Conservation (phyloP, 441 rosid genomes). For the Gossypium gossypioides region DNA sequence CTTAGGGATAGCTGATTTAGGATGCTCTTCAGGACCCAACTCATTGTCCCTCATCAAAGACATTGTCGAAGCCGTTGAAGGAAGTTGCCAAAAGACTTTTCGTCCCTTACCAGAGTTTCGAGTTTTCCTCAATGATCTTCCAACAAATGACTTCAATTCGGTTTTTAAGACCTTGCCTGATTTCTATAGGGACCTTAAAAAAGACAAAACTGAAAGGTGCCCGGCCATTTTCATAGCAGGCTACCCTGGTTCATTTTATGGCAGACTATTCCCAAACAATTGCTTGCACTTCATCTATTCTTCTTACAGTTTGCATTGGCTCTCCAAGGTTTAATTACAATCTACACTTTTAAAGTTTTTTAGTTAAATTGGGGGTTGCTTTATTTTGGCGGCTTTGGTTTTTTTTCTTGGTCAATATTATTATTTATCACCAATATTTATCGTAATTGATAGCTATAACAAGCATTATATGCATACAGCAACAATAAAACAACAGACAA, state of each 20-base stretch:
- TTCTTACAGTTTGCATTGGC: conserved; percentile 78
- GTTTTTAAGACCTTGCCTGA: conserved; percentile 65
- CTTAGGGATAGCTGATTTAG: conserved; percentile 71
- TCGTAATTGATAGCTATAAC: too few species aligned
- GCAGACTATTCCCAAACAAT: conserved; percentile 57
- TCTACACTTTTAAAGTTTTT: too few species aligned
- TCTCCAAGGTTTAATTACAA: conserved; percentile 35
- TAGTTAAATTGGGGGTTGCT: too few species aligned
- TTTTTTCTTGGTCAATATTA: too few species aligned
- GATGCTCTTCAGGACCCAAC: conserved; percentile 83
- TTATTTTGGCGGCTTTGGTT: too few species aligned
- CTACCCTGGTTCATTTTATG: conserved; percentile 80
- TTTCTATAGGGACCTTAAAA: conserved; percentile 38
- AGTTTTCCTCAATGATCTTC: conserved; percentile 71
- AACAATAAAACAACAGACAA: too few species aligned
- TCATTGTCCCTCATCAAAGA: conserved; percentile 58
- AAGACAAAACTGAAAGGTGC: conserved; percentile 23
- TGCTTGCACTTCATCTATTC: conserved; percentile 63
- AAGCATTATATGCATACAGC: too few species aligned
- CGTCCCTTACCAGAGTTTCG: conserved; percentile 36
- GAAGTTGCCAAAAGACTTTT: conserved; percentile 14
- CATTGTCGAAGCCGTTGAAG: conserved; percentile 41
- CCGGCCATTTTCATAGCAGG: conserved; percentile 52
- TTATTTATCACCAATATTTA: too few species aligned
- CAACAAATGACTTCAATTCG: conserved; percentile 80